Conservation (phyloP, 2,329 filamentous ascomycete species). For the Sclerotinia nivalis region DNA sequence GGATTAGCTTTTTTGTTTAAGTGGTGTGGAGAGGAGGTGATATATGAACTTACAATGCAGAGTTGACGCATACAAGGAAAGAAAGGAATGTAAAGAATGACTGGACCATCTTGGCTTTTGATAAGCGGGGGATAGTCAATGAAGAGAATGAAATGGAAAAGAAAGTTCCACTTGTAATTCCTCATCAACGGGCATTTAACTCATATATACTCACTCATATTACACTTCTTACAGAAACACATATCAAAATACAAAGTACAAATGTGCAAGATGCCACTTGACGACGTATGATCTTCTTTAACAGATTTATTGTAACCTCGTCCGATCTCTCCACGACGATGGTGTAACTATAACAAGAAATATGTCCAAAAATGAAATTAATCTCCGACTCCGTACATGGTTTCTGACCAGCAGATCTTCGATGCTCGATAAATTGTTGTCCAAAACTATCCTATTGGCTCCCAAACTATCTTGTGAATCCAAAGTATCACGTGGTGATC, state of each 20-base stretch:
- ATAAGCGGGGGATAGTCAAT: neutral
- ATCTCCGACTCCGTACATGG: neutral
- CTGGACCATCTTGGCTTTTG: conserved; percentile 8
- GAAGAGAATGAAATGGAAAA: neutral
- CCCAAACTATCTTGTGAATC: neutral
- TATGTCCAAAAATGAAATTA: neutral
- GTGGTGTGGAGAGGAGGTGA: no score
- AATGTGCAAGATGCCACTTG: neutral
- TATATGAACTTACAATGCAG: neutral
- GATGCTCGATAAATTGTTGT: neutral
- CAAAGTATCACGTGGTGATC: neutral
- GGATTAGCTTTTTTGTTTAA: neutral
- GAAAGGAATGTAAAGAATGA: neutral
- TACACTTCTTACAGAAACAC: neutral
- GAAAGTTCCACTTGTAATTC: neutral
- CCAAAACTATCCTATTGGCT: neutral
- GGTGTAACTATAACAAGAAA: neutral
- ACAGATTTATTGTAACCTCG: neutral
- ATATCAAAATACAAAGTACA: neutral
- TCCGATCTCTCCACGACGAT: no score
- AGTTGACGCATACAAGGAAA: neutral
- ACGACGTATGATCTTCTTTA: neutral
- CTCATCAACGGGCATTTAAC: no score
- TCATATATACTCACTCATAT: neutral
- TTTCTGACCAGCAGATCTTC: conserved; percentile 1